phyloP scores from a whole-genome alignment of 495 filamentous ascomycete species.

The Cercophora newfieldiana region DNA sequence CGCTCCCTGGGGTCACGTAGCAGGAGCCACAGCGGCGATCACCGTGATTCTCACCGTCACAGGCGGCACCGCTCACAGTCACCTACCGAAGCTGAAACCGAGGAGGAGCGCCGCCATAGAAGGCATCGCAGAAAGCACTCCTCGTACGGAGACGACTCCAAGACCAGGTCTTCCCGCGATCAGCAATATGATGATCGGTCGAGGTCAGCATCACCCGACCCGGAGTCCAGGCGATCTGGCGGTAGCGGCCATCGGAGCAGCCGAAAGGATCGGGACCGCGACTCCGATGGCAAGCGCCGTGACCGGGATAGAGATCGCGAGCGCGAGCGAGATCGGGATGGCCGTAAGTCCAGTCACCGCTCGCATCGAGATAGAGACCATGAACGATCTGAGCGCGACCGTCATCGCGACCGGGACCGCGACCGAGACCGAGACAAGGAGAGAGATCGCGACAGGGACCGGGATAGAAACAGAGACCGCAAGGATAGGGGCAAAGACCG shows the following conservation, averaged over 20 bases:
- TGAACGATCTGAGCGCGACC: constrained; percentile 41
- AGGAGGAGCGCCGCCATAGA: constrained; percentile 50
- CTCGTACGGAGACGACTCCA: constrained; percentile 37
- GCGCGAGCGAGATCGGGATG: constrained; percentile 35
- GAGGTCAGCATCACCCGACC: constrained; percentile 52
- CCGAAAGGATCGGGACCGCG: constrained; percentile 46
- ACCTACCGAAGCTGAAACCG: constrained; percentile 45
- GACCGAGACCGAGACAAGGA: constrained; percentile 46
- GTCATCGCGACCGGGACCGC: constrained; percentile 47
- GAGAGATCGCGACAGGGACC: constrained; percentile 47
- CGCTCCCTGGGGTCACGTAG: constrained; percentile 18
- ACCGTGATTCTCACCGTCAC: constrained; percentile 52
- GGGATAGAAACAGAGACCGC: constrained; percentile 44
- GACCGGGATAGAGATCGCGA: constrained; percentile 50
- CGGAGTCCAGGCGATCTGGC: constrained; percentile 47
- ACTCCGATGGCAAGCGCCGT: constrained; percentile 39
- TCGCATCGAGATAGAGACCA: constrained; percentile 50
- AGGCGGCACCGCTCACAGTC: constrained; percentile 61
- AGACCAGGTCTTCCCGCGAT: constrained; percentile 32
- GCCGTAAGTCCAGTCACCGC: constrained; percentile 42
- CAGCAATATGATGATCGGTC: constrained; percentile 46
- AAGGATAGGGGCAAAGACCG: constrained; percentile 38
- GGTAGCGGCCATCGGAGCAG: constrained; percentile 52
- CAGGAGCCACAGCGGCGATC: constrained; percentile 46
- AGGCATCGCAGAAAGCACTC: constrained; percentile 50